A percentile compares a stretch with the other conserved stretches of the same genome.
Evolutionary conservation across 768 basidiomycete species (phyloP).

Genomic region (Lyophyllum semitale): DNA sequence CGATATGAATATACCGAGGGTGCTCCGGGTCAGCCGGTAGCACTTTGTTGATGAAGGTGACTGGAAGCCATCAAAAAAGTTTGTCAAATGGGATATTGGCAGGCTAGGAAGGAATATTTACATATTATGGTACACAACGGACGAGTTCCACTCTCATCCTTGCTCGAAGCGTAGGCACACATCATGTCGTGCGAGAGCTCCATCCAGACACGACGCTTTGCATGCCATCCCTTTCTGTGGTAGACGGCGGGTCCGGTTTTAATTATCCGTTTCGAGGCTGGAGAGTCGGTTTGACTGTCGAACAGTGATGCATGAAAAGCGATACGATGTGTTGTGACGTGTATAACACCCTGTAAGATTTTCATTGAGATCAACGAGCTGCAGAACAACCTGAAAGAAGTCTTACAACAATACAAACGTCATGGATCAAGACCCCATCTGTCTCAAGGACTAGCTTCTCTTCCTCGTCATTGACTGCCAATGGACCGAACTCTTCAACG

Average conservation of each 20-base stretch:
- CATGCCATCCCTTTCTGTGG: slow-evolving; percentile 44
- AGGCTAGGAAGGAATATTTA: slow-evolving; percentile 28
- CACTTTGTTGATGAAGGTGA: slow-evolving; percentile 48
- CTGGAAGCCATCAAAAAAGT: slow-evolving; percentile 27
- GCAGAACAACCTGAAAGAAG: slow-evolving; percentile 3
- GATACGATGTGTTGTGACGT: slow-evolving; percentile 65
- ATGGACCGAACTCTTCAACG: slow-evolving; percentile 56
- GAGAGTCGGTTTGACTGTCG: slow-evolving; percentile 37
- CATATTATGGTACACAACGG: slow-evolving; percentile 55
- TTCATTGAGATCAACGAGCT: not conserved
- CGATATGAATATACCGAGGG: slow-evolving; percentile 42
- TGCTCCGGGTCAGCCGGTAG: slow-evolving; percentile 44
- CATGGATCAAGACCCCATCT: slow-evolving; percentile 50
- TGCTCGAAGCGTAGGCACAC: slow-evolving; percentile 55
- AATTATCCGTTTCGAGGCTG: slow-evolving; percentile 36
- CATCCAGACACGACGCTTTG: slow-evolving; percentile 58
- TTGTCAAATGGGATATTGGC: not conserved
- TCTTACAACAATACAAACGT: slow-evolving; percentile 49
- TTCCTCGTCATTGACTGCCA: slow-evolving; percentile 43
- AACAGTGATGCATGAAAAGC: slow-evolving; percentile 67
- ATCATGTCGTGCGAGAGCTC: slow-evolving; percentile 64
- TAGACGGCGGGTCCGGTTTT: slow-evolving; percentile 53
- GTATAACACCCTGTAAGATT: slow-evolving; percentile 51
- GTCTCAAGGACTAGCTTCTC: slow-evolving; percentile 55
- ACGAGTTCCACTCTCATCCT: slow-evolving; percentile 53